phyloP scores from a whole-genome alignment of 129 eudicot genomes.

The Flaveria trinervia region DNA sequence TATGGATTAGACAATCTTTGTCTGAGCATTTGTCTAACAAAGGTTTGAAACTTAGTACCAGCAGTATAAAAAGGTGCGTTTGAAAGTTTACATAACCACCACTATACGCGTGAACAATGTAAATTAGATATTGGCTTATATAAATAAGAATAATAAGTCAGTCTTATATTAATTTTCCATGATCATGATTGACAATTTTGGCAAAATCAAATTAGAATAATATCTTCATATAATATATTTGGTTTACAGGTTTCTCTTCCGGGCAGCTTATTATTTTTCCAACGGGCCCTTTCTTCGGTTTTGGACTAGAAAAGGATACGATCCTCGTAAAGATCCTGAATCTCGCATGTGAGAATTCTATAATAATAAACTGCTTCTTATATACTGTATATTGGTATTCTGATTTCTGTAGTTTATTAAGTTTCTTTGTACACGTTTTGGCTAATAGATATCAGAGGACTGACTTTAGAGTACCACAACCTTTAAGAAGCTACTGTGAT shows the following conservation, averaged over 20 bases:
- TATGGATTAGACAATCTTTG: slow-evolving; percentile 72
- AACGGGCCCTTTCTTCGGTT: slow-evolving; percentile 89
- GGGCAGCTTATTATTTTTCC: slow-evolving; percentile 78
- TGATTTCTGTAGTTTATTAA: not conserved
- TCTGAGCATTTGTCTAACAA: slow-evolving; percentile 57
- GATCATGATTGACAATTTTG: slow-evolving; percentile 19
- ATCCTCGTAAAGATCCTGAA: slow-evolving; percentile 96
- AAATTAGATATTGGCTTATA: not conserved
- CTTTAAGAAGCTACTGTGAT: slow-evolving; percentile 62
- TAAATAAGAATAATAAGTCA: not conserved
- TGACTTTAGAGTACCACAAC: slow-evolving; percentile 79
- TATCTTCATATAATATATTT: slow-evolving; percentile 10
- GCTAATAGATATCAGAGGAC: slow-evolving; percentile 69
- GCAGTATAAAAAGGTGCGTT: slow-evolving; percentile 58
- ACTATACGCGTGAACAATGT: not conserved
- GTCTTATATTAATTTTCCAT: not conserved
- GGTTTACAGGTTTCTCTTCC: slow-evolving; percentile 68
- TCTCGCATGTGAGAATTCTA: slow-evolving; percentile 71
- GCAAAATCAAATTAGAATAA: not conserved
- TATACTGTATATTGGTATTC: not conserved
- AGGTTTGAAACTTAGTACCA: slow-evolving; percentile 48
- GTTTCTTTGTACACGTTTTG: slow-evolving; percentile 16
- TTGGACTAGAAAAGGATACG: slow-evolving; percentile 93
- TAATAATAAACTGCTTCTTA: not conserved
- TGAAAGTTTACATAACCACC: not conserved